A percentile compares a stretch with the other conserved stretches of the same genome.
These are phyloP conservation scores for Nakaseomyces bracarensis DNA, from an alignment of 1,139 yeast genomes.

Conservation along the genomic window DNA sequence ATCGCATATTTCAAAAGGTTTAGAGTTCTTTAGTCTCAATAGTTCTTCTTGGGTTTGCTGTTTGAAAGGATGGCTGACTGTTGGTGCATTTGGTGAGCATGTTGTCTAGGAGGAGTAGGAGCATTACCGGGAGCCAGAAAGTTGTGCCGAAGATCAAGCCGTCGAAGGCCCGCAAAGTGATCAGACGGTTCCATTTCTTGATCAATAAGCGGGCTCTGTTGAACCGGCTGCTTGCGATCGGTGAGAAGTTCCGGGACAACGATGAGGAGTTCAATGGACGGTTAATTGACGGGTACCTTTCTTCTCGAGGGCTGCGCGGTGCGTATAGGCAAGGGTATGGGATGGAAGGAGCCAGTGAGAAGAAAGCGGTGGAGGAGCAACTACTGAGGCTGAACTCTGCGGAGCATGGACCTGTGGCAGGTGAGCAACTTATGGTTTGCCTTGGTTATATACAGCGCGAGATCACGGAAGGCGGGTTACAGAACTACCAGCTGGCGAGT, in stretches of 20 bases:
- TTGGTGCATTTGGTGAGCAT: slow-evolving; percentile 10
- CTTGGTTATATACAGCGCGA: slow-evolving; percentile 55
- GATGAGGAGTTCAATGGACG: slow-evolving; percentile 28
- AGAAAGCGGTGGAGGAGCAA: slow-evolving; percentile 12
- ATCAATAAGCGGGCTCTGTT: slow-evolving; percentile 43
- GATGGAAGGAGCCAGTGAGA: neutral
- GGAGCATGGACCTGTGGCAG: slow-evolving; percentile 4
- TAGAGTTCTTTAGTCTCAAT: too few species aligned
- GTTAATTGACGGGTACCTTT: slow-evolving; percentile 20
- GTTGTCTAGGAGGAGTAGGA: slow-evolving; percentile 21
- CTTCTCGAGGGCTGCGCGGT: neutral
- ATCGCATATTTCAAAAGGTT: too few species aligned
- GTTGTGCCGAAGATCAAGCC: slow-evolving; percentile 47
- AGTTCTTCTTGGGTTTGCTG: too few species aligned
- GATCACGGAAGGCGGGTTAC: slow-evolving; percentile 57
- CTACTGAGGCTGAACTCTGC: slow-evolving; percentile 10
- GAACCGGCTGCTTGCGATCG: slow-evolving; percentile 25
- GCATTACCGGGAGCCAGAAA: slow-evolving; percentile 35
- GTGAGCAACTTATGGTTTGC: too few species aligned
- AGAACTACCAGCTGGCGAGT: slow-evolving; percentile 79
- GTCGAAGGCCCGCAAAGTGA: slow-evolving; percentile 54
- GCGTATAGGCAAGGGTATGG: neutral
- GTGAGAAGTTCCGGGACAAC: slow-evolving; percentile 13
- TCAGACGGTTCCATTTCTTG: slow-evolving; percentile 59
- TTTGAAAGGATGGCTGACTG: too few species aligned